Evolutionary conservation across 1,284 basidiomycete genomes (phyloP), one percentile per base, ranked within the genome.

Genomic region (Hortiboletus rubellus): DNA sequence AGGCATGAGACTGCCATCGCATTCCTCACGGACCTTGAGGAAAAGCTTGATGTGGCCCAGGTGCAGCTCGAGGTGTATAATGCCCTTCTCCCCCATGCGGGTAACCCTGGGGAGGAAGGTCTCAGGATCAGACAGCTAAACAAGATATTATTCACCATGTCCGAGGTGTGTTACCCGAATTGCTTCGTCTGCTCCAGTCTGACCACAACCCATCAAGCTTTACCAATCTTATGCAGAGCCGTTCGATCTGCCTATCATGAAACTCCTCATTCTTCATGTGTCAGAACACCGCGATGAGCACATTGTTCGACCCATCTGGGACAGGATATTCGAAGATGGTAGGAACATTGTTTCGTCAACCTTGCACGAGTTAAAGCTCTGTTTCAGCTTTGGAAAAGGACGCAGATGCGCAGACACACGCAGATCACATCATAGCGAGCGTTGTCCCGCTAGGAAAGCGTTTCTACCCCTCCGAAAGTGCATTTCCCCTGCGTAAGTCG

Each of bases 21-120:
- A 48, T 97, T 98, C 78, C 82, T 96, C 30, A 92, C 90, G 0
- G 91, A 94, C 61, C 79, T 98, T 17, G 96, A 98, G 75, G 97
- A 99, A 74, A 94, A 95, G 71, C 82, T 99, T 10, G 97, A 99
- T 56, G 97, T 99, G 14, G 93, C 95, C 4, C 92, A 96, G 75
- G 94, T 99, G 10, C 97, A 99, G 70, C 79, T 96, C 41, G 95
- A 98, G 74, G 83, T 96, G 46, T 90, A 87, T 71, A 82, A 86
- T 60, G 76, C 79, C 2, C 80, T 92, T 42, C 71, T 84, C 17
- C 82, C 82, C 15, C 82, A 84, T 64, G 78, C 89, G 30, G 73
- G 80, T 59, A 82, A 89, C 59, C 78, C 79, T 12, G 78, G 77
- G 3, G 82, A 82, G 61, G 79, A 83, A 51, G 81, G 79, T 14